Conservation (phyloP, 148 eudicot genomes). For the Vaccinium macrocarpon region DNA sequence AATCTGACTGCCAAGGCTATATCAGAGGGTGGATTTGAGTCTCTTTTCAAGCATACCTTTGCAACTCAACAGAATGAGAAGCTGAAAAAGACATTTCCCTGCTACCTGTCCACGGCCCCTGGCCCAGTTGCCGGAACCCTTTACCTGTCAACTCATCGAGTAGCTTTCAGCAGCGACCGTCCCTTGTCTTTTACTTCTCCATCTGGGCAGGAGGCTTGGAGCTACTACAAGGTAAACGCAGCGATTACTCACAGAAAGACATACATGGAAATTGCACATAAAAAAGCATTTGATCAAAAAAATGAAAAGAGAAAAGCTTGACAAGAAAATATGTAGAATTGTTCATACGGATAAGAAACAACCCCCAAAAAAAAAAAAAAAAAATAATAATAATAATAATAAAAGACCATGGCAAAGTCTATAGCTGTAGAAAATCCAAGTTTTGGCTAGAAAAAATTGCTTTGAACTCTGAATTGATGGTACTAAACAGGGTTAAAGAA, state of each 20-base stretch:
- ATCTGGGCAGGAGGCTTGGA: constrained; percentile 69
- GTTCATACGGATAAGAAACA: no score
- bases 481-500: neutral
- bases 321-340: no score
- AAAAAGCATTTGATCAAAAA: neutral
- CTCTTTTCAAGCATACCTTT: constrained; percentile 58
- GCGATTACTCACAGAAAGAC: neutral
- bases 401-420: neutral
- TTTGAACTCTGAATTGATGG: neutral
- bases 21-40: constrained; percentile 71
- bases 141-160: constrained; percentile 51
- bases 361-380: no score
- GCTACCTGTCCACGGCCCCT: constrained; percentile 71
- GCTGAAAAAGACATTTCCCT: constrained; percentile 66
- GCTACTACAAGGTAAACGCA: constrained; percentile 69
- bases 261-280: neutral
- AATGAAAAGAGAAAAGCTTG: no score
- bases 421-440: neutral
- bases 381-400: no score
- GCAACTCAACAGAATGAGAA: constrained; percentile 52
- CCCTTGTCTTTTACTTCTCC: constrained; percentile 62
- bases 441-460: neutral
- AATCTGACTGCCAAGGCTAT: constrained; percentile 65
- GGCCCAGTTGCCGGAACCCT: constrained; percentile 83
- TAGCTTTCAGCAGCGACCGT: constrained; percentile 74